Evolutionary conservation across 495 filamentous ascomycete genomes (phyloP), one percentile per base, ranked within the genome.

Genomic region (Neurospora terricola): DNA sequence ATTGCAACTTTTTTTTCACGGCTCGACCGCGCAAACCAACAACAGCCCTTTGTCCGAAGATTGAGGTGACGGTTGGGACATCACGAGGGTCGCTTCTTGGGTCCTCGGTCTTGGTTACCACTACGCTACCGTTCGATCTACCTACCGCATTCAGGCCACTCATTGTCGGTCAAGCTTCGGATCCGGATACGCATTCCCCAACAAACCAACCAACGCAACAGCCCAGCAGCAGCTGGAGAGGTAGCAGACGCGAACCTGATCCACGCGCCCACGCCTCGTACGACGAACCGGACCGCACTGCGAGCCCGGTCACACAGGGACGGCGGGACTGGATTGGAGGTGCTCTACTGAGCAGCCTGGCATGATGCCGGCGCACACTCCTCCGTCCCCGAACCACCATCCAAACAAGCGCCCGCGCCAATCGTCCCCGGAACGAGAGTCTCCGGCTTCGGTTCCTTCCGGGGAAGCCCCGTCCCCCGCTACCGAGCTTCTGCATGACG

Each of bases 321-420:
- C 54, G 23, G 54, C 54, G 54, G 54, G 54, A 62, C 54, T 62
- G 23, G 23, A 18, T 66, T 66, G 54, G 54, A 66, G 54, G 54
- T 66, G 27, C 54, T 34, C 27, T 18, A 34, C 30, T 66, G 27
- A 66, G 54, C 72, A 73, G 48, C 72, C 43, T 69, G 77, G 74
- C 73, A 80, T 71, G 70, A 83, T 83, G 81, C 79, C 81, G 72
- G 81, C 81, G 69, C 80, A 78, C 73, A 76, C 80, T 71, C 82
- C 84, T 69, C 80, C 81, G 70, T 86, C 85, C 18, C 85, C 85
- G 73, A 78, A 78, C 70, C 78, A 78, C 54, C 81, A 83, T 72
- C 83, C 81, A 69, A 78, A 80, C 78, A 88, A 88, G 77, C 86
- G 86, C 59, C 79, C 83, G 70, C 83, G 86, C 75, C 83, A 83